These are phyloP conservation scores for Penicillium expansum DNA, from an alignment of 2,329 filamentous ascomycete genomes.

Conservation along the genomic window DNA sequence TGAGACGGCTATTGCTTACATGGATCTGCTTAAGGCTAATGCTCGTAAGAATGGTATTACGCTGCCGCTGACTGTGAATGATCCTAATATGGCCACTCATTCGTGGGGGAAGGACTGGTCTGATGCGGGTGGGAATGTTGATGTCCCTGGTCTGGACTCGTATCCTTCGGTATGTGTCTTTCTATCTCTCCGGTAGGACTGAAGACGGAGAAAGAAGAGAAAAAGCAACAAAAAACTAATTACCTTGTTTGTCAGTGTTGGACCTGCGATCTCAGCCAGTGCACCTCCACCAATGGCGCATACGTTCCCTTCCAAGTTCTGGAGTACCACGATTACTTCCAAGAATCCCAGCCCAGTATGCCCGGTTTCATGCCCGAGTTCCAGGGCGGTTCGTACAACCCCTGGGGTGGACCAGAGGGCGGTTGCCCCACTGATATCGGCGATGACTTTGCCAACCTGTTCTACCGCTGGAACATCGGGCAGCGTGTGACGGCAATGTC, in stretches of 20 bases:
- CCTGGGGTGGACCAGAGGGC: constrained; percentile 60
- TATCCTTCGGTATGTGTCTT: constrained; percentile 51
- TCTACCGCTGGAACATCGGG: constrained; percentile 61
- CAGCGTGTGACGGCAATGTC: constrained; percentile 60
- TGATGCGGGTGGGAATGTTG: constrained; percentile 49
- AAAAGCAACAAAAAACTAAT: constrained; percentile 35
- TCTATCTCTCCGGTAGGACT: background rate
- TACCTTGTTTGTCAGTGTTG: constrained; percentile 52
- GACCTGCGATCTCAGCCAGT: constrained; percentile 62
- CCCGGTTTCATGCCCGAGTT: constrained; percentile 60
- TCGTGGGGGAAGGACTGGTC: constrained; percentile 63
- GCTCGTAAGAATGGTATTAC: constrained; percentile 58
- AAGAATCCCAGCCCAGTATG: constrained; percentile 41
- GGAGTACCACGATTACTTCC: constrained; percentile 50
- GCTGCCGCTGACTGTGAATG: constrained; percentile 58
- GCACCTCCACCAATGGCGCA: constrained; percentile 58
- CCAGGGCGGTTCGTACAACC: constrained; percentile 60
- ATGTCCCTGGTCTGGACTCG: constrained; percentile 31
- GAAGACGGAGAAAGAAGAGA: background rate
- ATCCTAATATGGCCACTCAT: constrained; percentile 58
- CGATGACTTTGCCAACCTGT: constrained; percentile 61
- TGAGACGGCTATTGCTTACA: constrained; percentile 41
- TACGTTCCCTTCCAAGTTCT: constrained; percentile 55
- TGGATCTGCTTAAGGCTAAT: constrained; percentile 52
- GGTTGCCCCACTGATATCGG: constrained; percentile 56